Evolutionary conservation across 768 basidiomycete species (phyloP).

Genomic region (Phylloporus sp.): DNA sequence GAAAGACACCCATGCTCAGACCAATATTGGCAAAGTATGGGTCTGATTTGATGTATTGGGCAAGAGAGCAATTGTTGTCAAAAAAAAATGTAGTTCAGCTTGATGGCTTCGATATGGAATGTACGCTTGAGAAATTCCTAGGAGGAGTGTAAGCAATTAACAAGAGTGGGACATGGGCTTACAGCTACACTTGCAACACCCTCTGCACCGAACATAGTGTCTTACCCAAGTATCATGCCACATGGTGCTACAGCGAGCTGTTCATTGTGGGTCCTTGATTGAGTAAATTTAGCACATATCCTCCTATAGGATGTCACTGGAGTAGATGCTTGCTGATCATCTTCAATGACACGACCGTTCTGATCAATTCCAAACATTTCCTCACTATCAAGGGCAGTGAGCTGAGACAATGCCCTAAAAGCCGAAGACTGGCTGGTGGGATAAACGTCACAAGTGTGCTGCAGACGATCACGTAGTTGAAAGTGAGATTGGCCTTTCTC

Average conservation of each 20-base stretch:
- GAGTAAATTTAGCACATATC: background rate
- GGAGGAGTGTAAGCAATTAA: background rate
- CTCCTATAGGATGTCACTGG: background rate
- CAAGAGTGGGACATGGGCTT: background rate
- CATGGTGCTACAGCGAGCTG: slow-evolving; percentile 1
- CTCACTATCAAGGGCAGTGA: background rate
- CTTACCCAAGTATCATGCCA: background rate
- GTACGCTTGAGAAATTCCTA: slow-evolving; percentile 8
- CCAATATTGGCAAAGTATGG: slow-evolving; percentile 17
- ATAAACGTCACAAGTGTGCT: background rate
- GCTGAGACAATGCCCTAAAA: background rate
- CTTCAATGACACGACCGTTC: background rate
- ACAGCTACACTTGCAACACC: background rate
- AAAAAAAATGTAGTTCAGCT: slow-evolving; percentile 3
- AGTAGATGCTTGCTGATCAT: too few relatives aligned
- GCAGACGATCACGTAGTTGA: background rate
- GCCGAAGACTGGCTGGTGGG: background rate
- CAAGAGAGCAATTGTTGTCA: slow-evolving; percentile 8
- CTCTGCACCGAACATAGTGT: slow-evolving; percentile 5
- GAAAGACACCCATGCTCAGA: slow-evolving; percentile 36
- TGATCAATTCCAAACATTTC: background rate
- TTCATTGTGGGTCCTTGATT: background rate
- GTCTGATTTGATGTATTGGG: background rate
- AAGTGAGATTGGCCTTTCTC: slow-evolving; percentile 3
- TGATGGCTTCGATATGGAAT: background rate